Conservation (phyloP, 1,139 yeast genomes). For the Barnettozyma hawaiiensis region DNA sequence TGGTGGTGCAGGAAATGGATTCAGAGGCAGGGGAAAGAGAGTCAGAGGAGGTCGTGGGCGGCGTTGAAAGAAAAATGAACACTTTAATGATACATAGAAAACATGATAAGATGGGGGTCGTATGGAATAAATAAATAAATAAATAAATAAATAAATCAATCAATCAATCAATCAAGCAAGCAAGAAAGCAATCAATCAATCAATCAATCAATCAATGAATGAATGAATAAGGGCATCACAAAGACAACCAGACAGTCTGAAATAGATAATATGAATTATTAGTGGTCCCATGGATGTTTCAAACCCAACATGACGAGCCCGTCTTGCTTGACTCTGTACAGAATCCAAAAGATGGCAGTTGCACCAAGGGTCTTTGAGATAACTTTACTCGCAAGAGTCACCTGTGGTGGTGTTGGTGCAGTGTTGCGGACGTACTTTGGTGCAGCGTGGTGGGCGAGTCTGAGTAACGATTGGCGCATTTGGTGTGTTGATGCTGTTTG, state of each 20-base stretch:
- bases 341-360: conserved; percentile 23
- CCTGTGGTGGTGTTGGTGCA: conserved; percentile 23
- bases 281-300: conserved; percentile 26
- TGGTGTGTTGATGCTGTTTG: background rate
- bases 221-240: background rate
- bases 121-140: background rate
- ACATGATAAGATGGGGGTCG: background rate
- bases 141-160: background rate
- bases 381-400: conserved; percentile 14
- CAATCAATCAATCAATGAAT: too few species aligned
- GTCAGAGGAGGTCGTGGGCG: conserved; percentile 17
- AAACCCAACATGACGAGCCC: conserved; percentile 24
- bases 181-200: too few species aligned
- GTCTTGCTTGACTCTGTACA: conserved; percentile 22
- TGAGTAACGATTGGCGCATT: conserved; percentile 11
- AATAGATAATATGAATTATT: too few species aligned
- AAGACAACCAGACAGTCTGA: too few species aligned
- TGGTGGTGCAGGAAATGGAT: too few species aligned
- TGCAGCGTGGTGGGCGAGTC: conserved; percentile 9
- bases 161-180: too few species aligned
- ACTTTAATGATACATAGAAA: background rate
- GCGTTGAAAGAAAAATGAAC: conserved; percentile 1
- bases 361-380: conserved; percentile 23
- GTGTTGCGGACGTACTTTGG: conserved; percentile 24
- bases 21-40: conserved; percentile 7